Percentiles rank a stretch among this genome's conserved stretches.
Evolutionary conservation across 2,329 filamentous ascomycete genomes (phyloP).

Genomic region (Sporothrix dimorphospora): DNA sequence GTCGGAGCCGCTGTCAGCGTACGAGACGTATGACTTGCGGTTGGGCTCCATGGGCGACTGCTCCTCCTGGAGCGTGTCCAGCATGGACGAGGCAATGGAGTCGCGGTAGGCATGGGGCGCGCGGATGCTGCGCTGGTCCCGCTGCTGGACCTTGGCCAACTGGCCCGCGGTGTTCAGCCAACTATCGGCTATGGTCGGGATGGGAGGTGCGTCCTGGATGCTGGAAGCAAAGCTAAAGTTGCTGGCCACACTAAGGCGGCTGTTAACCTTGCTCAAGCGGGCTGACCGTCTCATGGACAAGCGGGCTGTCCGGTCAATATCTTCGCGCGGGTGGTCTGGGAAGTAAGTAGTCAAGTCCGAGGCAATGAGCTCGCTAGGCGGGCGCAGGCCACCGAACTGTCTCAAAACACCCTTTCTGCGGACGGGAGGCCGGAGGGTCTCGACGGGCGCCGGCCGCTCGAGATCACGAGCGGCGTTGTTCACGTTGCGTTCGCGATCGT

Average conservation of each 20-base stretch:
- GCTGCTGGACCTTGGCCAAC: constrained; percentile 52
- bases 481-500: constrained; percentile 71
- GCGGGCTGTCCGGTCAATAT: constrained; percentile 93
- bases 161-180: constrained; percentile 73
- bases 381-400: constrained; percentile 87
- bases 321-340: constrained; percentile 89
- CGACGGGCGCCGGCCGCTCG: constrained; percentile 57
- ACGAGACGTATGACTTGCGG: constrained; percentile 94
- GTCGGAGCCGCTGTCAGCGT: constrained; percentile 75
- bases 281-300: constrained; percentile 89
- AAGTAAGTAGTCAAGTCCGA: constrained; percentile 97
- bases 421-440: constrained; percentile 47
- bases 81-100: constrained; percentile 83
- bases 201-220: constrained; percentile 87
- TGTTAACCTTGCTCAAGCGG: constrained; percentile 88
- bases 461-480: constrained; percentile 61
- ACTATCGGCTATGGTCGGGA: constrained; percentile 91
- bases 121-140: constrained; percentile 48
- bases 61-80: constrained; percentile 90
- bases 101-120: constrained; percentile 72
- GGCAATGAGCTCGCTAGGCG: constrained; percentile 95
- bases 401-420: constrained; percentile 63
- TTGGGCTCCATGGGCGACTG: constrained; percentile 79
- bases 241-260: constrained; percentile 89
- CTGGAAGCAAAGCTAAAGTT: constrained; percentile 92